A percentile compares a stretch with the other conserved stretches of the same genome.
Conservation (phyloP, 495 filamentous ascomycete genomes). For the Sphaerosporella brunnea region DNA sequence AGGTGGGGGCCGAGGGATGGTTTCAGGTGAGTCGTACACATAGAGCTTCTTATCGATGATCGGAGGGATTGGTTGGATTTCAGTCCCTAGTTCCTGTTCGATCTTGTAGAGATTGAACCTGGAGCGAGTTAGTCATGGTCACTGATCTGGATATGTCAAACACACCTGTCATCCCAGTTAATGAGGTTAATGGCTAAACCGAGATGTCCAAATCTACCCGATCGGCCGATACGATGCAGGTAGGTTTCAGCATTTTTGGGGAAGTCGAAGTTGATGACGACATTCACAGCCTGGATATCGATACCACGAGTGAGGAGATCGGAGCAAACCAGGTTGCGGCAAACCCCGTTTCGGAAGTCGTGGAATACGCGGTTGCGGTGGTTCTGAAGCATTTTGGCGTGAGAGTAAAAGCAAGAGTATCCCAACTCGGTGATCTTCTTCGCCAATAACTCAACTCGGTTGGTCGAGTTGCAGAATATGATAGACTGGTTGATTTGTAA, state of each 20-base stretch:
- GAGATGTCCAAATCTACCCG: constrained; percentile 89
- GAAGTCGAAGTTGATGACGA: constrained; percentile 99
- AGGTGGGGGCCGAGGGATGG: constrained; percentile 58
- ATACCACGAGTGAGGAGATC: constrained; percentile 96
- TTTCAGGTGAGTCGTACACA: constrained; percentile 91
- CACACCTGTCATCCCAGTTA: constrained; percentile 82
- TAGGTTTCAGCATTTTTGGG: constrained; percentile 99
- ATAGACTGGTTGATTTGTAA: constrained; percentile 99
- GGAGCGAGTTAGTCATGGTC: constrained; percentile 5
- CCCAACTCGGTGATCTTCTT: constrained; percentile 99
- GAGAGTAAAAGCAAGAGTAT: constrained; percentile 98
- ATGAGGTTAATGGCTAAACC: constrained; percentile 97
- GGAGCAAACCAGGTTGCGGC: constrained; percentile 94
- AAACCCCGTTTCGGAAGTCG: constrained; percentile 94
- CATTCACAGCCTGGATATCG: constrained; percentile 98
- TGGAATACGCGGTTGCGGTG: constrained; percentile 97
- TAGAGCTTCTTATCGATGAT: constrained; percentile 96
- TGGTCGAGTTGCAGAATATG: constrained; percentile 99
- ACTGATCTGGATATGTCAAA: neutral
- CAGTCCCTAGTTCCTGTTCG: constrained; percentile 88
- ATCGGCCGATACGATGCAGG: constrained; percentile 94
- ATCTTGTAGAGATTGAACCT: constrained; percentile 94
- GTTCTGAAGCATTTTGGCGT: constrained; percentile 95
- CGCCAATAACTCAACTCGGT: constrained; percentile 87
- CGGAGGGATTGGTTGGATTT: constrained; percentile 87